Evolutionary conservation across 306 rosid genomes (phyloP), one percentile per base, ranked within the genome.

Genomic region (Mimosa pudica): DNA sequence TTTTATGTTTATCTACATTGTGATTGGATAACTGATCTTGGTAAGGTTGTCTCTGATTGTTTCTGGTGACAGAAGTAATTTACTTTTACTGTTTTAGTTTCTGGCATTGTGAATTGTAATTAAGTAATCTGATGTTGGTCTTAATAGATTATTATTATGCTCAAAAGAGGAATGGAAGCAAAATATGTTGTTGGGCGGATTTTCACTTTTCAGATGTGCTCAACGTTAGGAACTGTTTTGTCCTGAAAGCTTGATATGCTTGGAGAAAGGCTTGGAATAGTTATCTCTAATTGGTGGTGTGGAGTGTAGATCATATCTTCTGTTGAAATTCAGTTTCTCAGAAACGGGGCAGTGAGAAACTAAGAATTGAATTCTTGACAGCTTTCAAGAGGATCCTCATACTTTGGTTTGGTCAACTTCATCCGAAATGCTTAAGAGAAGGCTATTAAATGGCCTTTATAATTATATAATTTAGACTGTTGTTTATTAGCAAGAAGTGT

Each of bases 401-500:
- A 1, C 38, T 49, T 35, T 67, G 54, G 13, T 45, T 44, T 5
- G 10, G 24, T 8, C 54, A 38, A 20, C 45, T 18, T 44, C 38
- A 45, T 69, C n/a, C 33, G n/a, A 10, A 69, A 69, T 44, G 36
- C 55, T 45, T 9, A 18, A 33, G 73, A 67, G 71, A 67, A 38
- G 49, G 49, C 51, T 41, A 9, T 2, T 14, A 35, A 65, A 36
- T 65, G 70, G 47, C 13, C 11, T 65, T 65, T 16, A 36, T 35
- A 35, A 14, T 35, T 36, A 65, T 38, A 46, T 36, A 24, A 24
- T 47, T 36, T 14, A 13, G 7, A 10, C 57, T 18, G 66, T 32
- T 54, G 20, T 80, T 44, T 80, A 30, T 20, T 80, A 35, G 74
- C 54, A 58, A 48, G 18, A 49, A 48, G 72, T 24, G 30, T 24